Evolutionary conservation across 257 asterid species (phyloP).

Genomic region (Salvia rosmarinus): DNA sequence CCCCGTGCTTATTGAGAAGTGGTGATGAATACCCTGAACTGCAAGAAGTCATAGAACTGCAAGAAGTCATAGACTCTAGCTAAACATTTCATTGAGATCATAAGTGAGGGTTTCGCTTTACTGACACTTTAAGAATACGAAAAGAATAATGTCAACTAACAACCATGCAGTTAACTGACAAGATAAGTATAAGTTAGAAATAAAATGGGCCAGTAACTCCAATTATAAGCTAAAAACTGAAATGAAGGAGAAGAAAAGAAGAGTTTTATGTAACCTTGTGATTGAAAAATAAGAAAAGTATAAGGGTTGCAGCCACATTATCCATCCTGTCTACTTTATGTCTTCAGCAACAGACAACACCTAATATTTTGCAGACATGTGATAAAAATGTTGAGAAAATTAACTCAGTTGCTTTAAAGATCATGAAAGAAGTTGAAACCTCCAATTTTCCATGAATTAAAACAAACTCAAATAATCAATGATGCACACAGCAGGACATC

Average conservation of each 20-base stretch:
- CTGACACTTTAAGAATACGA: conserved; percentile 17
- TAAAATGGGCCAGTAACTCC: conserved; percentile 5
- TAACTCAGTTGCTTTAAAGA: conserved; percentile 11
- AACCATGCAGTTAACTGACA: neutral
- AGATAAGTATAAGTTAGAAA: neutral
- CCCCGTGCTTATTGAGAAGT: neutral
- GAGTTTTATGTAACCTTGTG: neutral
- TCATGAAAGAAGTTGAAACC: conserved; percentile 32
- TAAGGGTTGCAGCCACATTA: conserved; percentile 1
- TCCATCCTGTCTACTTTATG: conserved; percentile 17
- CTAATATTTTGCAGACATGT: neutral
- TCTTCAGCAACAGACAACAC: conserved; percentile 27
- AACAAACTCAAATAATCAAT: conserved; percentile 1
- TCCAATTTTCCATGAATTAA: conserved; percentile 14
- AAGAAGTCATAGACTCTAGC: neutral
- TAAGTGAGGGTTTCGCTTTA: neutral
- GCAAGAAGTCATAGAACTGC: neutral
- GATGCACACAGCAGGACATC: conserved; percentile 34
- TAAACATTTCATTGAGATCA: conserved; percentile 1
- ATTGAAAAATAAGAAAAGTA: neutral
- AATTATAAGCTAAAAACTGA: conserved; percentile 23
- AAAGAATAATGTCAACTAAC: neutral
- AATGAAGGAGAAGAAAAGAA: neutral
- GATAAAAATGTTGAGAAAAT: conserved; percentile 1
- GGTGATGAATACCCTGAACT: conserved; percentile 14